Conservation (phyloP, 1,284 basidiomycete species). For the Sanghuangporus baumii region DNA sequence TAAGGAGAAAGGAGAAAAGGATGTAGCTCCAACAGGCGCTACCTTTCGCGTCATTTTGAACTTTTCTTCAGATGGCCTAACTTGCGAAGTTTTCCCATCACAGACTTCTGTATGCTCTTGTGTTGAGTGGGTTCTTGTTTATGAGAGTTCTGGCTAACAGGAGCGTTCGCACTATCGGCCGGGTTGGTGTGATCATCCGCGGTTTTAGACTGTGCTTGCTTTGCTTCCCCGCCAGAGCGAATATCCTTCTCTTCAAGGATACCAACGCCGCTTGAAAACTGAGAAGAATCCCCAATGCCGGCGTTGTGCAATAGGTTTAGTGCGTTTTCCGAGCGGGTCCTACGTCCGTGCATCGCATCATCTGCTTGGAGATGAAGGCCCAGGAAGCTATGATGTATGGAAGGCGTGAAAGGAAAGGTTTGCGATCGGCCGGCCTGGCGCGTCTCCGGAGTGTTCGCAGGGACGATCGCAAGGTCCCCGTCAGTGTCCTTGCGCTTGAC, state of each 20-base stretch:
- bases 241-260: neutral
- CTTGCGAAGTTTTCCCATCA: neutral
- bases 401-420: no score
- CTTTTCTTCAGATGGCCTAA: neutral
- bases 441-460: neutral
- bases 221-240: neutral
- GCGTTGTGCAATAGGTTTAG: no score
- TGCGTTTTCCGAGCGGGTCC: no score
- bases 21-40: neutral
- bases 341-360: no score
- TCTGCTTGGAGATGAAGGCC: no score
- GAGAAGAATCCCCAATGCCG: no score
- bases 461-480: neutral
- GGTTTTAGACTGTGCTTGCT: neutral
- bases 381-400: no score
- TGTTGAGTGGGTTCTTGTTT: no score
- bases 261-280: no score
- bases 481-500: neutral
- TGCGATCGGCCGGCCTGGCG: neutral
- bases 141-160: no score
- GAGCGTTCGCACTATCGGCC: no score
- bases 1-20: no score
- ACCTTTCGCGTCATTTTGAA: neutral
- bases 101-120: neutral
- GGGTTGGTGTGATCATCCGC: neutral